These are phyloP conservation scores for Myriosclerotinia scirpicola DNA, from an alignment of 2,329 filamentous ascomycete species.

Conservation along the genomic window DNA sequence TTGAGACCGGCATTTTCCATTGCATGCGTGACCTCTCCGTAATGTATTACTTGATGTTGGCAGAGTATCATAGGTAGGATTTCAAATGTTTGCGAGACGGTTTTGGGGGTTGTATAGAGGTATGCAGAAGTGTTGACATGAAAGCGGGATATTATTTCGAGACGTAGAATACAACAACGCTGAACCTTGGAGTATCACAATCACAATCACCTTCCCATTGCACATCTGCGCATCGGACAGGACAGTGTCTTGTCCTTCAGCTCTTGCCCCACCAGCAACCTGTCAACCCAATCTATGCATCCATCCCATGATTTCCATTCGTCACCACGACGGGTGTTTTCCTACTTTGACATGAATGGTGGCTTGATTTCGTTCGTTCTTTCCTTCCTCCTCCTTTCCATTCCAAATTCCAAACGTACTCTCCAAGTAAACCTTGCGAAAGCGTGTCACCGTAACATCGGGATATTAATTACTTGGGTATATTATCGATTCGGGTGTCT, in stretches of 20 bases:
- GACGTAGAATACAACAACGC: slow-evolving; percentile 1
- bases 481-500: not conserved
- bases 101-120: not conserved
- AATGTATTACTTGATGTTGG: not conserved
- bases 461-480: slow-evolving; percentile 1
- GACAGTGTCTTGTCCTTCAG: slow-evolving; percentile 2
- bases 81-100: not conserved
- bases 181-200: slow-evolving; percentile 3
- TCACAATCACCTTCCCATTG: not conserved
- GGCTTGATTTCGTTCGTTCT: not conserved
- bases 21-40: not conserved
- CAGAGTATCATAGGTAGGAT: slow-evolving; percentile 11
- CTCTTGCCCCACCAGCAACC: not conserved
- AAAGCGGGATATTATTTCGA: not conserved
- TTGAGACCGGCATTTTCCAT: slow-evolving; percentile 8
- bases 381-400: not conserved
- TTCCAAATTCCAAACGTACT: not conserved
- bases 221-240: not conserved
- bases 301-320: slow-evolving; percentile 4
- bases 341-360: not conserved
- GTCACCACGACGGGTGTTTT: not conserved
- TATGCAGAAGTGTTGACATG: not conserved
- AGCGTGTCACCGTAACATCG: not conserved
- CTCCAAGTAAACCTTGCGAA: not conserved
- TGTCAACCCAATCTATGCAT: not conserved